These are phyloP conservation scores for Collariella sp. DNA, from an alignment of 495 filamentous ascomycete species.

Conservation along the genomic window DNA sequence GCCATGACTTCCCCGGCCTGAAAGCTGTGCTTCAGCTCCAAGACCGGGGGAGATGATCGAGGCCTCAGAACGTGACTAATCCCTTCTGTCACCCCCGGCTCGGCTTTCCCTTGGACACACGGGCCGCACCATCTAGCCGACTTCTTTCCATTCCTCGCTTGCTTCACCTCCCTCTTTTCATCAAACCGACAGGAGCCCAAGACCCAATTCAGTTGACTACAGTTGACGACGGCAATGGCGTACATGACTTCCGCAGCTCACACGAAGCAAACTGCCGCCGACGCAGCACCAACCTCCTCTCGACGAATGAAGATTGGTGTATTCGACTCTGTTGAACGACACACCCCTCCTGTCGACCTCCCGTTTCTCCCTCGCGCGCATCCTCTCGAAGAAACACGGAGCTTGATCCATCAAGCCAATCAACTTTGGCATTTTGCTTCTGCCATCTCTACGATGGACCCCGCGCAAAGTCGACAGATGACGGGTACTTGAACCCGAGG, in stretches of 20 bases:
- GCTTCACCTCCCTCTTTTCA: neutral
- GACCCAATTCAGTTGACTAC: too few relatives aligned
- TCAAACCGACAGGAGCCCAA: neutral
- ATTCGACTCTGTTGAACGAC: neutral
- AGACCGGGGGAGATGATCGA: neutral
- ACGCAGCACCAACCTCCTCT: neutral
- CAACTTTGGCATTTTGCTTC: neutral
- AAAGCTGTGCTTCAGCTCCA: neutral
- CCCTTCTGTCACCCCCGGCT: neutral
- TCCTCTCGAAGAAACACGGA: neutral
- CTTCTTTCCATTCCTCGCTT: neutral
- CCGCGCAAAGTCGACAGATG: neutral
- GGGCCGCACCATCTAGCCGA: neutral
- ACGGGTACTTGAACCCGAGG: neutral
- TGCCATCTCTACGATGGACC: neutral
- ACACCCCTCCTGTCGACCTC: neutral
- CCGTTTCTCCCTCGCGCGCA: neutral
- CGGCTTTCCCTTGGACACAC: neutral
- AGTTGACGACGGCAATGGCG: neutral
- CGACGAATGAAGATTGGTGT: neutral
- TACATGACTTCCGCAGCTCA: neutral
- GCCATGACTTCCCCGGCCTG: too few relatives aligned
- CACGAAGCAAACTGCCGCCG: neutral
- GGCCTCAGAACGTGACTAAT: neutral
- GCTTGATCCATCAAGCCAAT: neutral